Evolutionary conservation across 2,329 filamentous ascomycete species (phyloP).

Genomic region (Paracorniculantispora psalliotae): DNA sequence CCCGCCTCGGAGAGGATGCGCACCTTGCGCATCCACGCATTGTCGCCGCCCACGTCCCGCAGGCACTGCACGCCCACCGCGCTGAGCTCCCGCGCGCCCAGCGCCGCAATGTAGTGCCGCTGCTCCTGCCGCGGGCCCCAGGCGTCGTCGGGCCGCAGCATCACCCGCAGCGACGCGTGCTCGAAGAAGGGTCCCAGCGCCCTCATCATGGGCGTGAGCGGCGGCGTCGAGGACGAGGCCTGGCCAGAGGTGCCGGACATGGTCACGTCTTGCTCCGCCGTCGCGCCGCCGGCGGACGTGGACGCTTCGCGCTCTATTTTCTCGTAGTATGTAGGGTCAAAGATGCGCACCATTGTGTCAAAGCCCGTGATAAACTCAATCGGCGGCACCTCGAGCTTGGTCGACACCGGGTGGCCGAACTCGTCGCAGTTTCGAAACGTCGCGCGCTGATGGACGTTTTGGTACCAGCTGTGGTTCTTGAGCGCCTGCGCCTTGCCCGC

Average conservation of each 20-base stretch:
- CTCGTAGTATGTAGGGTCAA: slow-evolving; percentile 67
- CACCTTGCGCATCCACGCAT: slow-evolving; percentile 55
- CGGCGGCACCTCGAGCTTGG: slow-evolving; percentile 24
- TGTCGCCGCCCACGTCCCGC: slow-evolving; percentile 48
- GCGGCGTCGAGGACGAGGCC: background rate
- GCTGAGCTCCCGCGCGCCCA: slow-evolving; percentile 35
- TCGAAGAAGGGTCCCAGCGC: slow-evolving; percentile 61
- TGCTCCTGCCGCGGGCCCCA: slow-evolving; percentile 48
- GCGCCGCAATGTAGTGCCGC: slow-evolving; percentile 46
- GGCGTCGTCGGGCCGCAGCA: slow-evolving; percentile 54
- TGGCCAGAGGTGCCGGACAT: too few relatives aligned
- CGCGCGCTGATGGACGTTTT: slow-evolving; percentile 1
- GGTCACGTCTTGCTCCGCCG: background rate
- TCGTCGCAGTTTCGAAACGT: background rate
- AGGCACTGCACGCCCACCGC: slow-evolving; percentile 26
- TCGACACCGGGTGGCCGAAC: background rate
- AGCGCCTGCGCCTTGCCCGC: slow-evolving; percentile 64
- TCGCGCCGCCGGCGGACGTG: slow-evolving; percentile 19
- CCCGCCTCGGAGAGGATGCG: slow-evolving; percentile 52
- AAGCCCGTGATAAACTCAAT: slow-evolving; percentile 71
- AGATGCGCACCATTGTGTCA: slow-evolving; percentile 65
- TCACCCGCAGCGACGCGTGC: slow-evolving; percentile 57
- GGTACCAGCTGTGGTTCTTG: slow-evolving; percentile 39
- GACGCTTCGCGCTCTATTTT: background rate
- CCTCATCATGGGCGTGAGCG: slow-evolving; percentile 35